Conservation (phyloP, 2,329 filamentous ascomycete genomes). For the Coniochaeta hoffmannii region DNA sequence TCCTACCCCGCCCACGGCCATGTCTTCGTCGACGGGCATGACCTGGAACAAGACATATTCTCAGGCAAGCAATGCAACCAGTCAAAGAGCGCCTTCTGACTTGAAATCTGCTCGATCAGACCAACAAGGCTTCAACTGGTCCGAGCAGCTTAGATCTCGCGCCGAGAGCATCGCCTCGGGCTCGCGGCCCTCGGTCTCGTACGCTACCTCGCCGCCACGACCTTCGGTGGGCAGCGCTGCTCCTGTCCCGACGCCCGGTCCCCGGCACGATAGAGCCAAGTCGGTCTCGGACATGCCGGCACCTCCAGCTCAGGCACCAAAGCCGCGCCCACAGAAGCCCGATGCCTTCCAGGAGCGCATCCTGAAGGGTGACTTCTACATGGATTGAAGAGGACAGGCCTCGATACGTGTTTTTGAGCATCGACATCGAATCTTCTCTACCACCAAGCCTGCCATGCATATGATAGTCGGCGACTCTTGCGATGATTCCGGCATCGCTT, state of each 20-base stretch:
- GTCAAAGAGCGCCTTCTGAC: slow-evolving; percentile 58
- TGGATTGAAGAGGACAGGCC: slow-evolving; percentile 57
- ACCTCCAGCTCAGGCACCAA: slow-evolving; percentile 44
- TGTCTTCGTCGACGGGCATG: slow-evolving; percentile 23
- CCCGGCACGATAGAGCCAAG: slow-evolving; percentile 58
- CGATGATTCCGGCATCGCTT: background rate
- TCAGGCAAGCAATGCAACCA: slow-evolving; percentile 54
- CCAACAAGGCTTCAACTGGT: slow-evolving; percentile 96
- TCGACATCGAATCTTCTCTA: background rate
- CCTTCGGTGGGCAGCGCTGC: slow-evolving; percentile 13
- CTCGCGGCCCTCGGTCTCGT: slow-evolving; percentile 50
- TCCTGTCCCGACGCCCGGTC: slow-evolving; percentile 7
- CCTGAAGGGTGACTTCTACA: slow-evolving; percentile 94
- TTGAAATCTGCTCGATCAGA: slow-evolving; percentile 56
- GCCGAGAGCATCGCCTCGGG: slow-evolving; percentile 66
- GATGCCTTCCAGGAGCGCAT: slow-evolving; percentile 97
- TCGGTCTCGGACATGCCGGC: slow-evolving; percentile 59
- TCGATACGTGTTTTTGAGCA: background rate
- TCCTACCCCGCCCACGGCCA: slow-evolving; percentile 23
- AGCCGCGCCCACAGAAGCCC: slow-evolving; percentile 59
- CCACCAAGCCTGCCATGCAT: background rate
- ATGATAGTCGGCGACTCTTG: background rate
- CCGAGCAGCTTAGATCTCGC: slow-evolving; percentile 86
- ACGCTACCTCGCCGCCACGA: slow-evolving; percentile 41
- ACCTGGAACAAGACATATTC: slow-evolving; percentile 30